Percentiles rank a stretch among this genome's conserved stretches.
These are phyloP conservation scores for Bipolaris gigantea DNA, from an alignment of 2,329 filamentous ascomycete species.

Conservation along the genomic window DNA sequence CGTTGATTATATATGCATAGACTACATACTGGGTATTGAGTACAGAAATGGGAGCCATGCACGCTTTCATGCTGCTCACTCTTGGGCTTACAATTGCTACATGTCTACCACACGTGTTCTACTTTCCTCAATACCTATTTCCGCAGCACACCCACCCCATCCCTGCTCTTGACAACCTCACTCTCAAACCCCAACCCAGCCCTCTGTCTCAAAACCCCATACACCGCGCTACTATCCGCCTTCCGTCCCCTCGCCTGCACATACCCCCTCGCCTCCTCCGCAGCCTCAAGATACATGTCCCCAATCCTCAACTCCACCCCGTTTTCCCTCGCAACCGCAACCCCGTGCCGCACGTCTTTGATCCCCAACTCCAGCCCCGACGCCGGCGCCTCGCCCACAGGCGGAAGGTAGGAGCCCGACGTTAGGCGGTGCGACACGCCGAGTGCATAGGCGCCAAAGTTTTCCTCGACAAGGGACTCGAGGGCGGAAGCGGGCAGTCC, in stretches of 20 bases:
- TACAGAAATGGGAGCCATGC: background rate
- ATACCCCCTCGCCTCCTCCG: constrained; percentile 49
- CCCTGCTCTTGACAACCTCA: constrained; percentile 35
- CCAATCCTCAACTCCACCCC: constrained; percentile 49
- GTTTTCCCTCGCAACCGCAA: constrained; percentile 47
- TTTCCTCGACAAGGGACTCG: constrained; percentile 47
- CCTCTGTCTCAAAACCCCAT: constrained; percentile 51
- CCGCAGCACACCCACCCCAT: background rate
- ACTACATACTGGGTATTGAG: background rate
- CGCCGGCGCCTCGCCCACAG: constrained; percentile 44
- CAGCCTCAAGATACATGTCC: constrained; percentile 49
- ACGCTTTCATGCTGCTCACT: too few species aligned
- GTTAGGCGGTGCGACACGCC: constrained; percentile 34
- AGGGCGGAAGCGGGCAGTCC: constrained; percentile 47
- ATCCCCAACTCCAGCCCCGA: constrained; percentile 56
- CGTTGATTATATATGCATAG: background rate
- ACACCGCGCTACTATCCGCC: constrained; percentile 57
- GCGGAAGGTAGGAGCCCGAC: constrained; percentile 29
- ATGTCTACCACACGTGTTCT: too few species aligned
- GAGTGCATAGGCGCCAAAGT: constrained; percentile 33
- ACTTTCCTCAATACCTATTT: background rate
- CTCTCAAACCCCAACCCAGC: constrained; percentile 53
- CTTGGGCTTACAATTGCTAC: too few species aligned
- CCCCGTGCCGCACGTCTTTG: constrained; percentile 57
- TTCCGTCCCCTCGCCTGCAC: constrained; percentile 40